A percentile compares a stretch with the other conserved stretches of the same genome.
phyloP scores from a whole-genome alignment of 2,329 filamentous ascomycete species.

The Apiospora aurea region DNA sequence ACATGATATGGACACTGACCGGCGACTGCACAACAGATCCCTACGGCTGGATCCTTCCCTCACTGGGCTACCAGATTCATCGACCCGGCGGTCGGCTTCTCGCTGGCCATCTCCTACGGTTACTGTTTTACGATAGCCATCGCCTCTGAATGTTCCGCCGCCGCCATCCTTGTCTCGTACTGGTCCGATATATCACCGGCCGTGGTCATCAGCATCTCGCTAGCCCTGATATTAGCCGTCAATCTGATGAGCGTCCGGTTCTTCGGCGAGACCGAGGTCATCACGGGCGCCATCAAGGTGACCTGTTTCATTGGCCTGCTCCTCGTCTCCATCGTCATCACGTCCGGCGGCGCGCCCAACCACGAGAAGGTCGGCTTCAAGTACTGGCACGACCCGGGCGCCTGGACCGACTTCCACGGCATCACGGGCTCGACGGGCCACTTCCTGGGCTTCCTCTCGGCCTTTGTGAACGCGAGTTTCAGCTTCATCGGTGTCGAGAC shows the following conservation, averaged over 20 bases:
- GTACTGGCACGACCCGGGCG: constrained; percentile 59
- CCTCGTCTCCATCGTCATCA: constrained; percentile 56
- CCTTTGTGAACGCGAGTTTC: constrained; percentile 42
- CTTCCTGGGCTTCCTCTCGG: constrained; percentile 49
- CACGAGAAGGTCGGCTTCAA: constrained; percentile 58
- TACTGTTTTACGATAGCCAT: constrained; percentile 43
- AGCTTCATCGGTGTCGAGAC: constrained; percentile 44
- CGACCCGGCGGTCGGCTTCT: constrained; percentile 40
- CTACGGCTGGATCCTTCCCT: constrained; percentile 29
- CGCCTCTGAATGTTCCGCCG: constrained; percentile 42
- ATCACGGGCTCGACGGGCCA: constrained; percentile 42
- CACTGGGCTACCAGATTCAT: constrained; percentile 39
- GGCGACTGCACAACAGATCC: constrained; percentile 23
- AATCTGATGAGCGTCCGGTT: constrained; percentile 28
- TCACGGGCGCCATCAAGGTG: constrained; percentile 30
- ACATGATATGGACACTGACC: neutral
- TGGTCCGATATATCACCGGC: constrained; percentile 33
- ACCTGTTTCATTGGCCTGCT: constrained; percentile 56
- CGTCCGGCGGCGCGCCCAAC: constrained; percentile 57
- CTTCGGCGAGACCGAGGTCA: constrained; percentile 30
- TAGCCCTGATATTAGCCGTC: constrained; percentile 27
- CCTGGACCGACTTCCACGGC: constrained; percentile 53
- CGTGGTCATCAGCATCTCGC: constrained; percentile 41
- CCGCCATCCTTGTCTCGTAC: constrained; percentile 37
- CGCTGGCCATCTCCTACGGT: constrained; percentile 47